Percentiles rank a stretch among this genome's conserved stretches.
Evolutionary conservation across 768 basidiomycete species (phyloP).

Genomic region (Neoboletus magnificus): DNA sequence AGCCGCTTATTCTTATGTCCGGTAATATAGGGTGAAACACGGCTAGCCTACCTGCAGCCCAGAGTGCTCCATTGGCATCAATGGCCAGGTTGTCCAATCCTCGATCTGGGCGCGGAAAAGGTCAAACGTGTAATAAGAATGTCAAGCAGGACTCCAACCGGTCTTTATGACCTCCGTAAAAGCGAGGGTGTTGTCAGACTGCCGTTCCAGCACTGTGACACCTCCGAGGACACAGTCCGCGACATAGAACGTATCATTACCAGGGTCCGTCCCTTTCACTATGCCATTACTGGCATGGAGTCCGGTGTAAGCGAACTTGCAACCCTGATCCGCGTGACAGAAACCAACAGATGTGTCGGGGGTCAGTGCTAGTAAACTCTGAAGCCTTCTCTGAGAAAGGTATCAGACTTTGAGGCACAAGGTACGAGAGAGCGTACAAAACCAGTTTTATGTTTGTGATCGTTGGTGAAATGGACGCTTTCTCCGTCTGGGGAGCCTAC

Average conservation of each 20-base stretch:
- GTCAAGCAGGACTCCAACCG: conserved; percentile 37
- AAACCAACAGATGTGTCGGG: conserved; percentile 54
- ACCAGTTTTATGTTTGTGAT: conserved; percentile 53
- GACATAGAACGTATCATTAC: conserved; percentile 65
- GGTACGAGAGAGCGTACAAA: conserved; percentile 37
- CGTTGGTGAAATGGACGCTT: conserved; percentile 70
- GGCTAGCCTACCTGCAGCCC: conserved; percentile 52
- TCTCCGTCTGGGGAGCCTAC: conserved; percentile 62
- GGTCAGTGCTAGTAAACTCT: conserved; percentile 31
- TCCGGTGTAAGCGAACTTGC: conserved; percentile 54
- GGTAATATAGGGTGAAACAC: not conserved
- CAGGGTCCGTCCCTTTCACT: conserved; percentile 35
- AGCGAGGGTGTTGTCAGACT: conserved; percentile 56
- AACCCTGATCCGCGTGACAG: conserved; percentile 58
- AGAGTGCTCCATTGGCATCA: conserved; percentile 57
- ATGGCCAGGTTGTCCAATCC: conserved; percentile 59
- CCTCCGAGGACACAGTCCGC: conserved; percentile 43
- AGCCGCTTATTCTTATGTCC: not conserved
- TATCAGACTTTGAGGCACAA: not conserved
- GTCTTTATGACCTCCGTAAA: conserved; percentile 49
- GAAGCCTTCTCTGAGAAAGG: conserved; percentile 17
- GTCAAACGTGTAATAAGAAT: conserved; percentile 1
- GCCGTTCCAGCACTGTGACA: conserved; percentile 53
- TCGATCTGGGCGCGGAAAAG: conserved; percentile 36
- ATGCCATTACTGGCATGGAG: conserved; percentile 63